Evolutionary conservation across 352 stramenopile species (phyloP), one percentile per base, ranked within the genome.

Genomic region (Stephanocyclus meneghinianus): DNA sequence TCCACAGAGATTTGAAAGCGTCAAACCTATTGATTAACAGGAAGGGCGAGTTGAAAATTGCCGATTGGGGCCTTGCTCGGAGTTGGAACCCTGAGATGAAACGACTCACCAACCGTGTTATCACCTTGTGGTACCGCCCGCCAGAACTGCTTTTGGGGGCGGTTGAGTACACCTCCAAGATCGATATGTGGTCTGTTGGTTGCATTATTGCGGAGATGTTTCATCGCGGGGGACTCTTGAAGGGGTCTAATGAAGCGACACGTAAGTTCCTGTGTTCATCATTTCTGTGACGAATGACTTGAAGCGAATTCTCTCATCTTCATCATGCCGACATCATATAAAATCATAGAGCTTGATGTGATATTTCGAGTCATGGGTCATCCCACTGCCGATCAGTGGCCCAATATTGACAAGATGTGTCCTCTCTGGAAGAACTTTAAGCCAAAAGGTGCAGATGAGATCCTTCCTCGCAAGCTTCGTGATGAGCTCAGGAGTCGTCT

Each of bases 161-260:
- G 40, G 86, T 90, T 13, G 83, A 87, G 59, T 98, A 98, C 83
- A 91, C 90, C 0, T 84, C 91, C 9, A 94, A 95, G 4, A 95
- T 98, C 63, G 96, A 98, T 81, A 92, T 97, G 86, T 98, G 95
- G 95, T 92, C 84, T 76, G 86, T 98, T 88, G 97, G 97, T 1
- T 98, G 96, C 74, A 99, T 99, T 47, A 97, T 99, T 85, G 97
- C 96, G 2, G 97, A 99, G 85, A 97, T 99, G 92, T 94, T 97
- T 44, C 92, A 79, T 67, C 76, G 88, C 10, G 83, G 75, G 30
- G 86, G 78, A 29, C 86, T 93, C 40, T 71, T 93, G 26, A 91
- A 89, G 55, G 88, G 88, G 48, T 45, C 30, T 3, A 87, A 82
- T 44, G 88, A 93, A 57, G 60, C 76, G 10, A 71, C 71, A 35